These are phyloP conservation scores for Globisporangium camurandrum DNA, from an alignment of 352 stramenopile species.

Conservation along the genomic window DNA sequence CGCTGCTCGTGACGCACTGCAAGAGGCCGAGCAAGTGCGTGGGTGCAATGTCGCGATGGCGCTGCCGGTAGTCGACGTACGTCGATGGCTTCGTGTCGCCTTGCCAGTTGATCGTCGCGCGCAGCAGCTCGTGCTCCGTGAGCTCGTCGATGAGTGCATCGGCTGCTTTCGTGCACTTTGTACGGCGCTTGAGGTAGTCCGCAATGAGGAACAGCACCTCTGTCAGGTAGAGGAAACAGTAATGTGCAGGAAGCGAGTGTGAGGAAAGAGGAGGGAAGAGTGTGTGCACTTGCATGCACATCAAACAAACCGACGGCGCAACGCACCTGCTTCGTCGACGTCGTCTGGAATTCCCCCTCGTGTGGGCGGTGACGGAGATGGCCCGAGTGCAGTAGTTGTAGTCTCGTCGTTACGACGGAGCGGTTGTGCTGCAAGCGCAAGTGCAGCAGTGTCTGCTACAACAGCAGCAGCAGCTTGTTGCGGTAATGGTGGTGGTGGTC, in stretches of 20 bases:
- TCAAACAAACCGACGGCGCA: neutral
- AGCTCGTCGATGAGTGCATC: conserved; percentile 63
- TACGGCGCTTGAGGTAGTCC: conserved; percentile 71
- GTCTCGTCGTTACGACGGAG: too few relatives aligned
- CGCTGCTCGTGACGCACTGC: conserved; percentile 10
- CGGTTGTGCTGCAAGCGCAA: too few relatives aligned
- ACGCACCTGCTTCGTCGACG: conserved; percentile 10
- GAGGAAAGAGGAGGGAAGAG: neutral
- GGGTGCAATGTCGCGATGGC: conserved; percentile 61
- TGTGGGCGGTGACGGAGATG: neutral
- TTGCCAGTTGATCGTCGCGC: conserved; percentile 57
- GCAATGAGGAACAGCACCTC: conserved; percentile 85
- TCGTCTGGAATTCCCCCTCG: conserved; percentile 6
- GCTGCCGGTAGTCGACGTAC: conserved; percentile 70
- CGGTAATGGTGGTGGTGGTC: too few relatives aligned
- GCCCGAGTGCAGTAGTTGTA: too few relatives aligned
- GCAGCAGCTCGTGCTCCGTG: conserved; percentile 44
- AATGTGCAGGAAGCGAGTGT: neutral
- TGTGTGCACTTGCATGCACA: neutral
- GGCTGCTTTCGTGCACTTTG: conserved; percentile 52
- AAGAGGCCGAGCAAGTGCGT: conserved; percentile 60
- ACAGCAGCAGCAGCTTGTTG: too few relatives aligned
- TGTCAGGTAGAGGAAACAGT: too few relatives aligned
- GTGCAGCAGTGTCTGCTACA: too few relatives aligned
- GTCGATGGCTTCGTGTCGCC: conserved; percentile 34